phyloP scores from a whole-genome alignment of 352 stramenopile species.

The Thalassiosira allenii region DNA sequence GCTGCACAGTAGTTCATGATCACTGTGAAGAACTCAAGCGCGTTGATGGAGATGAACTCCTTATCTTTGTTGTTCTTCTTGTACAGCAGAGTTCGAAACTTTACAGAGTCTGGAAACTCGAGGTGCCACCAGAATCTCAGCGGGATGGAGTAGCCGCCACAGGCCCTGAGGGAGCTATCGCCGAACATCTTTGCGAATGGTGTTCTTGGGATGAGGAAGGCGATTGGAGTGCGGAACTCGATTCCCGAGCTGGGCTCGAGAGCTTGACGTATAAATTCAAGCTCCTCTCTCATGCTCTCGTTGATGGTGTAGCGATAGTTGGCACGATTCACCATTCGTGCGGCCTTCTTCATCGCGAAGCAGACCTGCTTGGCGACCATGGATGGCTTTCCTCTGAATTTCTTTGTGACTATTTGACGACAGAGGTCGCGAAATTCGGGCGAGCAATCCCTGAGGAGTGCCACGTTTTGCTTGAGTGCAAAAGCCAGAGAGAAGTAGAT shows the following conservation, averaged over 20 bases:
- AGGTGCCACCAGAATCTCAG: conserved; percentile 15
- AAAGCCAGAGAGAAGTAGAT: conserved; percentile 31
- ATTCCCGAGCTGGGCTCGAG: not conserved
- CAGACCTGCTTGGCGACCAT: too few species aligned
- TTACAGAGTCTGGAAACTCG: not conserved
- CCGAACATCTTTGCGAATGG: not conserved
- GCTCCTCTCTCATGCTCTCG: too few species aligned
- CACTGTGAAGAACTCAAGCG: conserved; percentile 13
- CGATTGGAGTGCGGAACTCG: not conserved
- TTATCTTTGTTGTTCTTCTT: not conserved
- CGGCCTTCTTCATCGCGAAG: too few species aligned
- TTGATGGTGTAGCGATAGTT: too few species aligned
- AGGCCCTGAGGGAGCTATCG: not conserved
- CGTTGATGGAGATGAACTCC: conserved; percentile 15
- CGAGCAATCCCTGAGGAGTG: too few species aligned
- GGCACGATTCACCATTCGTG: too few species aligned
- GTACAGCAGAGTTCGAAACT: not conserved
- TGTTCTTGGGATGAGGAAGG: not conserved
- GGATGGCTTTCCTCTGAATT: too few species aligned
- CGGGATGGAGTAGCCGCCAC: not conserved
- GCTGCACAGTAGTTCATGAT: conserved; percentile 23
- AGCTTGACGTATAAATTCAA: not conserved
- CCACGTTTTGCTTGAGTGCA: conserved; percentile 25
- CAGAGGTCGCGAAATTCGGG: too few species aligned
- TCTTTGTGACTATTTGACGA: too few species aligned